Conservation (phyloP, 2,329 filamentous ascomycete species). For the Sporothrix humicola region DNA sequence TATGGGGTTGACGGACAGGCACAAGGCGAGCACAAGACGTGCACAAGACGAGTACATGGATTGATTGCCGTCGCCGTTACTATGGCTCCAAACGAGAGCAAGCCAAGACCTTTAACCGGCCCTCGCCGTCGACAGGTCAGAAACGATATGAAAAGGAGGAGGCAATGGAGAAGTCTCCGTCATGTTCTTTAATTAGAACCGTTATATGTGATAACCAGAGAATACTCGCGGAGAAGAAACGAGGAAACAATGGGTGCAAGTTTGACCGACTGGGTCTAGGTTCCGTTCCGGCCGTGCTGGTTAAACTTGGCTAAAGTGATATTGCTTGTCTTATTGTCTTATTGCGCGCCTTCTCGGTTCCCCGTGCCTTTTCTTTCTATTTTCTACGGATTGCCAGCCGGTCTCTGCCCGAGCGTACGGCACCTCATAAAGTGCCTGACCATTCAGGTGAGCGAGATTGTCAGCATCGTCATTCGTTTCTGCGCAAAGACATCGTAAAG, state of each 20-base stretch:
- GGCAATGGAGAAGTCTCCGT: background rate
- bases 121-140: background rate
- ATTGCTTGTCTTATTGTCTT: background rate
- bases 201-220: no score
- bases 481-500: no score
- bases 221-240: background rate
- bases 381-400: background rate
- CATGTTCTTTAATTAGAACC: constrained; percentile 24
- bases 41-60: background rate
- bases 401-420: background rate
- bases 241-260: background rate
- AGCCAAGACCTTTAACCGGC: constrained; percentile 17
- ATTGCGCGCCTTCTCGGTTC: background rate
- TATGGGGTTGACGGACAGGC: background rate
- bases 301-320: constrained; percentile 5
- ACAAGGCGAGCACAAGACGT: background rate
- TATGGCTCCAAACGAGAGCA: background rate
- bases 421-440: background rate
- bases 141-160: background rate
- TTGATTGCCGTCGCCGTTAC: background rate
- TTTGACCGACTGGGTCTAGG: constrained; percentile 1
- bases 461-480: no score
- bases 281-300: background rate
- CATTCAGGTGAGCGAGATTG: background rate
- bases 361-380: background rate